Percentiles rank a stretch among this genome's conserved stretches.
Evolutionary conservation across 805 yeast genomes (phyloP).

Genomic region (Maudiozyma serrabonitensis): DNA sequence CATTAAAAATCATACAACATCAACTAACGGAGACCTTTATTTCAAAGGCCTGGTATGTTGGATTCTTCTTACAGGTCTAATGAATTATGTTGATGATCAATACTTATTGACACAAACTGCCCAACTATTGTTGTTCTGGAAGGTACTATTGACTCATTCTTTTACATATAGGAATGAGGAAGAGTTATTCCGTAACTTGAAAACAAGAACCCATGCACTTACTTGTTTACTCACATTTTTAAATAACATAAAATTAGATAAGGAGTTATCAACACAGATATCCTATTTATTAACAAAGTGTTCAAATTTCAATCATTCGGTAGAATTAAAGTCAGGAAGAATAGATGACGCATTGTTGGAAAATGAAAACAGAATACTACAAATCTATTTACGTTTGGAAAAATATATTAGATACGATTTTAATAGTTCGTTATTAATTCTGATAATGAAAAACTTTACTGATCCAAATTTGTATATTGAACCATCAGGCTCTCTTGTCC

Average conservation of each 20-base stretch:
- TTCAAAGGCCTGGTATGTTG: conserved; percentile 42
- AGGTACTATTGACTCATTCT: conserved; percentile 43
- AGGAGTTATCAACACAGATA: conserved; percentile 36
- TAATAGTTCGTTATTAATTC: conserved; percentile 34
- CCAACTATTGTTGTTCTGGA: conserved; percentile 58
- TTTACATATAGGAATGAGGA: conserved; percentile 33
- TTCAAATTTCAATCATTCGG: conserved; percentile 26
- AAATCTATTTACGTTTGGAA: conserved; percentile 34
- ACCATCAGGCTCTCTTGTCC: conserved; percentile 8
- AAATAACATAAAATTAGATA: conserved; percentile 31
- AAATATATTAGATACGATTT: conserved; percentile 29
- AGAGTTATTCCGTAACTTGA: conserved; percentile 33
- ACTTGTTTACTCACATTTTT: conserved; percentile 48
- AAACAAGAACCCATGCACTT: conserved; percentile 49
- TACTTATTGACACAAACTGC: conserved; percentile 46
- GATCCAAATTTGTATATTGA: conserved; percentile 33
- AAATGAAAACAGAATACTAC: conserved; percentile 37
- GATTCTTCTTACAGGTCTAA: conserved; percentile 53
- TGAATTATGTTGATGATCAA: conserved; percentile 45
- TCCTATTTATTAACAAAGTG: conserved; percentile 41
- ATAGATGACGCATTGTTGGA: conserved; percentile 27
- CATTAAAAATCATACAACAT: conserved; percentile 30
- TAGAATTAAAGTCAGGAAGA: conserved; percentile 17
- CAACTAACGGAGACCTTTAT: conserved; percentile 26
- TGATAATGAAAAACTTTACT: conserved; percentile 35